Evolutionary conservation across 768 basidiomycete genomes (phyloP), one percentile per base, ranked within the genome.

Genomic region (Suillus lakei): DNA sequence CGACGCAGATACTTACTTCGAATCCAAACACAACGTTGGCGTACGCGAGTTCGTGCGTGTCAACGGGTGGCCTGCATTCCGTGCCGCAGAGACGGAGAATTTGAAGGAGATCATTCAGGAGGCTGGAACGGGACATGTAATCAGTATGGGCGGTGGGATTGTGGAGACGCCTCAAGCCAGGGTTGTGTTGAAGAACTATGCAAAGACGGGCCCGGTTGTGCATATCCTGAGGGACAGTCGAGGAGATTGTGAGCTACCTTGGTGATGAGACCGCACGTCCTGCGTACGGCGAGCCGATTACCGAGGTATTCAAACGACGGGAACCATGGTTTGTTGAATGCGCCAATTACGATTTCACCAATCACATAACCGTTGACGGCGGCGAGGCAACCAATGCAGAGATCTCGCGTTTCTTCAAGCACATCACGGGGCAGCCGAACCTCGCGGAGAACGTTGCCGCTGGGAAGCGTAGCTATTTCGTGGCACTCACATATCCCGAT

Each of bases 81-180:
- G 98, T 21, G 82, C 78, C 18, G 91, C 89, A 1, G 98, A 99
- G 78, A 80, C 86, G 0, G 84, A 81, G 10, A 83, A 91, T 60
- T 82, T 98, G 13, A 77, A 85, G 36, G 87, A 92, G 46, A 82
- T 98, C 46, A 81, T 97, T 46, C 71, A 77, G 21, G 80, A 82
- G 15, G 82, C 86, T 60, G 79, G 83, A 48, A 79, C 84, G 5
- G 80, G 82, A 0, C 88, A 95, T 76, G 84, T 98, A 62, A 86
- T 99, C 75, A 95, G 92, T 68, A 88, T 98, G 23, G 97, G 98
- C 4, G 98, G 98, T 4, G 97, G 97, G 0, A 89, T 99, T 64
- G 94, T 99, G 36, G 97, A 99, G 78, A 92, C 89, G 0, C 84
- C 89, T 1, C 84, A 82, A 48, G 91, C 94, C 15, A 83, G 96